phyloP scores from a whole-genome alignment of 177 flowering plant genomes.

The Vitis hybrid region DNA sequence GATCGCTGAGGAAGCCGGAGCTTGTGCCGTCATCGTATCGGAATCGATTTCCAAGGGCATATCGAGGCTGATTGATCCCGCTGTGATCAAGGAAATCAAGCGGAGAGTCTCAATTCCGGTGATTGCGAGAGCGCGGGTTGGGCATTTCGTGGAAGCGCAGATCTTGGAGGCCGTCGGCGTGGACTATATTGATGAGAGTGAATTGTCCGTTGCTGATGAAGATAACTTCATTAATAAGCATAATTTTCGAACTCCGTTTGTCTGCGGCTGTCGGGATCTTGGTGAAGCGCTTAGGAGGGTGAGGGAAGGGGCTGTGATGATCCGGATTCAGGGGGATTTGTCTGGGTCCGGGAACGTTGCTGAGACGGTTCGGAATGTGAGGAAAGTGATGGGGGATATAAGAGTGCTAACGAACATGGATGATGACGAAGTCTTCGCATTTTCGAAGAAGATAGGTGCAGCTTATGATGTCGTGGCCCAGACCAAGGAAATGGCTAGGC shows the following conservation, averaged over 20 bases:
- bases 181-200: slow-evolving; percentile 68
- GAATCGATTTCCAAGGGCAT: slow-evolving; percentile 23
- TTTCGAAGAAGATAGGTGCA: slow-evolving; percentile 52
- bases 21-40: slow-evolving; percentile 36
- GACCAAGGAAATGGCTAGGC: slow-evolving; percentile 57
- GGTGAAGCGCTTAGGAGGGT: slow-evolving; percentile 59
- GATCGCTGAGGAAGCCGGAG: slow-evolving; percentile 65
- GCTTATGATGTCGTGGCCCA: slow-evolving; percentile 64
- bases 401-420: slow-evolving; percentile 56
- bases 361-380: slow-evolving; percentile 45
- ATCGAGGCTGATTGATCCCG: slow-evolving; percentile 53
- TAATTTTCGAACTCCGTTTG: slow-evolving; percentile 51
- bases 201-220: slow-evolving; percentile 49
- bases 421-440: slow-evolving; percentile 64
- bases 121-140: slow-evolving; percentile 50
- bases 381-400: slow-evolving; percentile 50
- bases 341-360: slow-evolving; percentile 35
- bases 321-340: slow-evolving; percentile 46
- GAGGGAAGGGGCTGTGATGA: slow-evolving; percentile 65
- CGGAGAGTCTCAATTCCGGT: slow-evolving; percentile 49
- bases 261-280: slow-evolving; percentile 45
- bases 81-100: slow-evolving; percentile 45
- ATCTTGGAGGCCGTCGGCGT: slow-evolving; percentile 52
- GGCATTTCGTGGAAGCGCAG: slow-evolving; percentile 78
- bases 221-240: slow-evolving; percentile 58